phyloP scores from a whole-genome alignment of 345 rosid species.

The Populus simonii region DNA sequence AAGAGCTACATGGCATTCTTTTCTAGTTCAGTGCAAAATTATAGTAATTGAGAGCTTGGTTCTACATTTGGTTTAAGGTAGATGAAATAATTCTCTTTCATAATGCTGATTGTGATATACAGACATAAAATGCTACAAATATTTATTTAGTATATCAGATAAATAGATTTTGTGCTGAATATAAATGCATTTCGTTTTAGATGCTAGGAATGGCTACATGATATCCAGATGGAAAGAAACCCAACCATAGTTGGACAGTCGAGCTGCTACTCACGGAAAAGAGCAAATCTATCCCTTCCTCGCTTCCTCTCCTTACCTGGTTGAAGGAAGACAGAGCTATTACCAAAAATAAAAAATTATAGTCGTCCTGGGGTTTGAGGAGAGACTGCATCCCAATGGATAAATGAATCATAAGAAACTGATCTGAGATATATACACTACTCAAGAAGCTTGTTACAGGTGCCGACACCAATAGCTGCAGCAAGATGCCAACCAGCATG shows the following conservation, averaged over 20 bases:
- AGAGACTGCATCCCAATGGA: conserved; percentile 1
- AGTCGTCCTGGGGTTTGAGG: neutral
- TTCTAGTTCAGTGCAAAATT: neutral
- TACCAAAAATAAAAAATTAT: too few species aligned
- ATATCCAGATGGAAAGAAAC: neutral
- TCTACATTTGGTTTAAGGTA: neutral
- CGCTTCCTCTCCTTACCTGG: neutral
- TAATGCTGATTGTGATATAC: neutral
- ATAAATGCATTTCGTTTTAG: neutral
- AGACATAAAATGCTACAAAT: neutral
- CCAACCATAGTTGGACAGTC: conserved; percentile 1
- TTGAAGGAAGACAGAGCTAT: neutral
- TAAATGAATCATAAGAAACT: conserved; percentile 3
- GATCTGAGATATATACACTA: conserved; percentile 27
- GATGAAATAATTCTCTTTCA: neutral
- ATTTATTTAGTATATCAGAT: neutral
- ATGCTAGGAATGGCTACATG: neutral
- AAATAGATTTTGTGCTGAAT: neutral
- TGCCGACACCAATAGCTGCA: conserved; percentile 88
- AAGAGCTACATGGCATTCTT: neutral
- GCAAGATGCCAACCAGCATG: conserved; percentile 99
- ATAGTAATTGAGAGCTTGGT: neutral
- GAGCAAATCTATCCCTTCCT: neutral
- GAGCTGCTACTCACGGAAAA: neutral
- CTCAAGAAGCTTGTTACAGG: conserved; percentile 87